Conservation (phyloP, 768 basidiomycete genomes). For the Mycena rebaudengoi region DNA sequence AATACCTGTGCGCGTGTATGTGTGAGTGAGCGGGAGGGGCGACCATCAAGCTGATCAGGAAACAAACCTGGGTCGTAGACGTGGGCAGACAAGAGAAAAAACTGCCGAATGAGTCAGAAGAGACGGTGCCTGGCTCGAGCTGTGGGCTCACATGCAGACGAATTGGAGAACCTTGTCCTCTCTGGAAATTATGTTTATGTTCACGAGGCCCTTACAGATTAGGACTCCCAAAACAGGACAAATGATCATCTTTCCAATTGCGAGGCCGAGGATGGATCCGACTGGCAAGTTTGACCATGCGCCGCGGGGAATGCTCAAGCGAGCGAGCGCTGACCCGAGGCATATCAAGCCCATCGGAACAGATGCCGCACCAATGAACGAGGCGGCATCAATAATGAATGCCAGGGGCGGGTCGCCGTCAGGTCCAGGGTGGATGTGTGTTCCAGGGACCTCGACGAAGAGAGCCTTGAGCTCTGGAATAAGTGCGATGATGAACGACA, state of each 20-base stretch:
- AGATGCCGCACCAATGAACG: constrained; percentile 69
- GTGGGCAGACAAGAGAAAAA: constrained; percentile 70
- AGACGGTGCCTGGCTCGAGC: neutral
- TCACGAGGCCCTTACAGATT: constrained; percentile 50
- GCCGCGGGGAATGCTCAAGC: constrained; percentile 49
- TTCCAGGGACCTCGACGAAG: constrained; percentile 57
- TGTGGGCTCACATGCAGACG: constrained; percentile 61
- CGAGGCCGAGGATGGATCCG: constrained; percentile 51
- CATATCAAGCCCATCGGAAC: constrained; percentile 71
- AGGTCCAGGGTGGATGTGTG: constrained; percentile 59
- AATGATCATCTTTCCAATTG: constrained; percentile 52
- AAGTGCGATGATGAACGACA: constrained; percentile 30
- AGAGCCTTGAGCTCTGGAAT: constrained; percentile 50
- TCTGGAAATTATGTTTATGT: constrained; percentile 43
- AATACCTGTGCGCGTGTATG: constrained; percentile 52
- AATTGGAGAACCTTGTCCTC: constrained; percentile 58
- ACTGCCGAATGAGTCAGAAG: constrained; percentile 36
- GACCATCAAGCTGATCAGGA: too few species aligned
- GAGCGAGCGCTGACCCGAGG: constrained; percentile 67
- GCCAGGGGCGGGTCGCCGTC: constrained; percentile 75
- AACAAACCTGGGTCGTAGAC: constrained; percentile 61
- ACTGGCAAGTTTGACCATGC: constrained; percentile 47
- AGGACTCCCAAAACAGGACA: constrained; percentile 59
- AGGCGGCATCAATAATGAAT: constrained; percentile 62
- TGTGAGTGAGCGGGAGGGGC: neutral